phyloP scores from a whole-genome alignment of 805 yeast species.

The Ogataea ganodermae region DNA sequence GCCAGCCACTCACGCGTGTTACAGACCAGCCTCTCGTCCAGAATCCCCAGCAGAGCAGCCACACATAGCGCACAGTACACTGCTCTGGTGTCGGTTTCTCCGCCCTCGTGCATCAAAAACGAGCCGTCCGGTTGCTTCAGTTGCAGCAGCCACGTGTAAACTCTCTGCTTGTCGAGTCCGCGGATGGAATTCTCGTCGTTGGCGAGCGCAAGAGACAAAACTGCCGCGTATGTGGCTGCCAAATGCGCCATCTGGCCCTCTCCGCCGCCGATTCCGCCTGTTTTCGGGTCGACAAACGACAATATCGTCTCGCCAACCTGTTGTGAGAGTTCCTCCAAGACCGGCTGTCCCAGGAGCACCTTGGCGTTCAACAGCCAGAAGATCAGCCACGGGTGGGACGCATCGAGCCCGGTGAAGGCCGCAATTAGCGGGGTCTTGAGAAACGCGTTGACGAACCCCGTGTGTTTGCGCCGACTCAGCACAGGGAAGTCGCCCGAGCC shows the following conservation, averaged over 20 bases:
- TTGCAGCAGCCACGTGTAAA: slow-evolving; percentile 64
- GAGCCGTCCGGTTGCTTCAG: slow-evolving; percentile 74
- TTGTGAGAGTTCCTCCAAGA: slow-evolving; percentile 17
- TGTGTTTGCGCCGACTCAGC: slow-evolving; percentile 40
- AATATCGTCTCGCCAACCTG: slow-evolving; percentile 34
- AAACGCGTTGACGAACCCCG: slow-evolving; percentile 42
- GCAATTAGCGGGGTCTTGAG: slow-evolving; percentile 50
- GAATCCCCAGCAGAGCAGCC: slow-evolving; percentile 63
- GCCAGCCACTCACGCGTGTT: slow-evolving; percentile 61
- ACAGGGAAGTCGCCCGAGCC: slow-evolving; percentile 36
- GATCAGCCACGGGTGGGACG: slow-evolving; percentile 89
- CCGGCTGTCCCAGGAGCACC: slow-evolving; percentile 41
- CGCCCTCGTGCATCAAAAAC: slow-evolving; percentile 70
- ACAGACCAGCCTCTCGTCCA: slow-evolving; percentile 58
- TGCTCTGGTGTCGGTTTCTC: slow-evolving; percentile 86
- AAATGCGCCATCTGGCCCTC: slow-evolving; percentile 76
- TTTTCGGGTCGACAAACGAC: slow-evolving; percentile 31
- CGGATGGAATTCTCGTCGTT: slow-evolving; percentile 44
- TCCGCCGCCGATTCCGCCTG: slow-evolving; percentile 89
- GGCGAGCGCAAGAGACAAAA: slow-evolving; percentile 59
- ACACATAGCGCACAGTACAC: slow-evolving; percentile 82
- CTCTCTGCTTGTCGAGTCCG: slow-evolving; percentile 44
- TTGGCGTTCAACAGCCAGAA: slow-evolving; percentile 78
- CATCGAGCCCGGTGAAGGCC: slow-evolving; percentile 62
- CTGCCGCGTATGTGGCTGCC: slow-evolving; percentile 81